Evolutionary conservation across 306 rosid species (phyloP).

Genomic region (Trifolium pratense): DNA sequence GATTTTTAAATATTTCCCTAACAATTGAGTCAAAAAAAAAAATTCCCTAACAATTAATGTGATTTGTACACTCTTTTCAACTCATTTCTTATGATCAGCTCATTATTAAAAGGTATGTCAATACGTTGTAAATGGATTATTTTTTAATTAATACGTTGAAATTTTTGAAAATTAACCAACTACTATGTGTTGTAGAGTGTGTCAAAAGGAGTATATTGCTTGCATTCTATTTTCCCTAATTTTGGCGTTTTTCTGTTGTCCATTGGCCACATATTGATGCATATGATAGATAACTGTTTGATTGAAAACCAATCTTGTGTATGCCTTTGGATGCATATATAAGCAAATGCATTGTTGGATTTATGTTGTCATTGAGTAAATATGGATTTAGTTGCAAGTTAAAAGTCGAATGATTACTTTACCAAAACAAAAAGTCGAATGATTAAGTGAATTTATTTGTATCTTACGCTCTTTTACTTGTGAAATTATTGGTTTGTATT

Average conservation of each 20-base stretch:
- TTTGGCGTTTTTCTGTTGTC: constrained; percentile 18
- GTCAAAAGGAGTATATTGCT: constrained; percentile 9
- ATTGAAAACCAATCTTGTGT: background rate
- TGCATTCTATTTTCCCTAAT: background rate
- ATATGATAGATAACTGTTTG: background rate
- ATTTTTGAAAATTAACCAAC: background rate
- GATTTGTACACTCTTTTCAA: background rate
- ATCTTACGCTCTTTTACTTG: background rate
- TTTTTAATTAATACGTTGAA: background rate
- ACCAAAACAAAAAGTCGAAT: background rate
- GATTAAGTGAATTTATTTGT: background rate
- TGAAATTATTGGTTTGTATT: constrained; percentile 5
- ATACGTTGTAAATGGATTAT: background rate
- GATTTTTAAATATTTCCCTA: constrained; percentile 3
- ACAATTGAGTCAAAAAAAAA: no score
- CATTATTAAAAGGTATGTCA: background rate
- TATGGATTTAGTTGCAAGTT: constrained; percentile 15
- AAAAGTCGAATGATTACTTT: background rate
- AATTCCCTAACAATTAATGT: background rate
- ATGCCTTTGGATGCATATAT: constrained; percentile 16
- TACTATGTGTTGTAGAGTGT: background rate
- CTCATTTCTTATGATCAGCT: background rate
- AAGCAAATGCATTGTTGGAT: constrained; percentile 11
- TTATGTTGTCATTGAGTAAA: background rate
- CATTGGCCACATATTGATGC: constrained; percentile 4